Conservation (phyloP, 1,139 yeast species). For the Yamadazyma sp. region DNA sequence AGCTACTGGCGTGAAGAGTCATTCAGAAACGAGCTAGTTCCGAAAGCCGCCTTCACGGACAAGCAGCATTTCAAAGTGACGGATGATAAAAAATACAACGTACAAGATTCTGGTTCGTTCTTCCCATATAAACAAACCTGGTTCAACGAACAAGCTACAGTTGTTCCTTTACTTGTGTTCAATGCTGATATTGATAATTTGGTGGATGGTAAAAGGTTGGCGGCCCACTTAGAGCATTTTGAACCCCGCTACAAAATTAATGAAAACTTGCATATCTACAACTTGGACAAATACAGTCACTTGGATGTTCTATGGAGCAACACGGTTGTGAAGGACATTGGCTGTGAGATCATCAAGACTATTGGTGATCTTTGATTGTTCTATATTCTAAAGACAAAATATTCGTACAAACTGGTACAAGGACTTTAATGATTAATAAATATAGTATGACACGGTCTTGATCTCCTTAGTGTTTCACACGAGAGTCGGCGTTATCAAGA, state of each 20-base stretch:
- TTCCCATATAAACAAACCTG: slow-evolving; percentile 53
- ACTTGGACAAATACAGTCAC: slow-evolving; percentile 52
- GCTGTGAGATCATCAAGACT: slow-evolving; percentile 14
- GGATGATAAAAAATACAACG: slow-evolving; percentile 15
- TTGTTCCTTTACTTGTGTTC: slow-evolving; percentile 56
- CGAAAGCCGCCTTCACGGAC: slow-evolving; percentile 29
- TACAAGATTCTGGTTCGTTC: slow-evolving; percentile 51
- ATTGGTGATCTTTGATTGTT: neutral
- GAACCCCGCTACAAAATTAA: slow-evolving; percentile 48
- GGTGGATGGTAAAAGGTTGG: slow-evolving; percentile 63
- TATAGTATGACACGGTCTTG: too few relatives aligned
- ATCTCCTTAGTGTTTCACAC: too few relatives aligned
- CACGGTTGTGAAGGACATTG: slow-evolving; percentile 39
- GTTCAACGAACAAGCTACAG: slow-evolving; percentile 47
- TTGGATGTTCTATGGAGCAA: slow-evolving; percentile 60
- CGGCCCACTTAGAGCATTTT: slow-evolving; percentile 48
- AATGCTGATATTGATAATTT: slow-evolving; percentile 64
- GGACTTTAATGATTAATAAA: too few relatives aligned
- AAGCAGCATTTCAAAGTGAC: slow-evolving; percentile 25
- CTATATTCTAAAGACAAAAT: too few relatives aligned
- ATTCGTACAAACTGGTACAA: too few relatives aligned
- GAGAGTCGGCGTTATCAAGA: slow-evolving; percentile 14
- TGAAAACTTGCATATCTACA: slow-evolving; percentile 33
- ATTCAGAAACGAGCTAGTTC: slow-evolving; percentile 39
- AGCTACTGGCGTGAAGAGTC: slow-evolving; percentile 46